Evolutionary conservation across 179 eudicot genomes (phyloP).

Genomic region (Beta macrorhiza): DNA sequence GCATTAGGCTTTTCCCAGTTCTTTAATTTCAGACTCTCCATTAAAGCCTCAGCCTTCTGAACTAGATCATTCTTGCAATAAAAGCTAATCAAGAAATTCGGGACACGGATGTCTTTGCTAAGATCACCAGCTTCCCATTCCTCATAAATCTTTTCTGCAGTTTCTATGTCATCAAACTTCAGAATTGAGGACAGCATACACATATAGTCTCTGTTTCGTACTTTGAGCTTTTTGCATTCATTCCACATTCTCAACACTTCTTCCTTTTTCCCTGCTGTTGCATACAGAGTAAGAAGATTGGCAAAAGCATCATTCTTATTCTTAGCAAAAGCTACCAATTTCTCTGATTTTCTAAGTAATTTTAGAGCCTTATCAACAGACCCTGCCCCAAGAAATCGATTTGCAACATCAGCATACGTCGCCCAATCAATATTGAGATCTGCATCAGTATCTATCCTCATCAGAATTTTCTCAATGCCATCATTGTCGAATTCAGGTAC

Average conservation of each 20-base stretch:
- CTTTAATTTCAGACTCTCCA: slow-evolving; percentile 13
- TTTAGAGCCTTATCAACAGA: slow-evolving; percentile 22
- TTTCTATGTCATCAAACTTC: slow-evolving; percentile 28
- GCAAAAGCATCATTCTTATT: slow-evolving; percentile 16
- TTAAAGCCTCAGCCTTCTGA: slow-evolving; percentile 33
- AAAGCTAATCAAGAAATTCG: slow-evolving; percentile 22
- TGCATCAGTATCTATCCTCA: slow-evolving; percentile 26
- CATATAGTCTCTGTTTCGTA: slow-evolving; percentile 23
- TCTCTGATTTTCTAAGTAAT: slow-evolving; percentile 26
- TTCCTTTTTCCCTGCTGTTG: slow-evolving; percentile 23
- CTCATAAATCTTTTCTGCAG: slow-evolving; percentile 27
- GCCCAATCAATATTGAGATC: slow-evolving; percentile 10
- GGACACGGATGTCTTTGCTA: slow-evolving; percentile 22
- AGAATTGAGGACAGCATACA: slow-evolving; percentile 27
- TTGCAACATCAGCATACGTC: slow-evolving; percentile 24
- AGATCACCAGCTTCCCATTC: slow-evolving; percentile 33
- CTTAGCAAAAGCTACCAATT: slow-evolving; percentile 5
- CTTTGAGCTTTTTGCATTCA: slow-evolving; percentile 18
- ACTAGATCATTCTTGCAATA: slow-evolving; percentile 28
- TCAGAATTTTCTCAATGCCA: slow-evolving; percentile 21
- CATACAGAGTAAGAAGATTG: slow-evolving; percentile 26
- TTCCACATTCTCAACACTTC: slow-evolving; percentile 38
- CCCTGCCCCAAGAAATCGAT: slow-evolving; percentile 22
- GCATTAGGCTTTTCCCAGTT: slow-evolving; percentile 24
- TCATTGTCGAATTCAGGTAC: slow-evolving; percentile 21